Conservation (phyloP, 2,329 filamentous ascomycete species). For the Nigrospora oryzae region DNA sequence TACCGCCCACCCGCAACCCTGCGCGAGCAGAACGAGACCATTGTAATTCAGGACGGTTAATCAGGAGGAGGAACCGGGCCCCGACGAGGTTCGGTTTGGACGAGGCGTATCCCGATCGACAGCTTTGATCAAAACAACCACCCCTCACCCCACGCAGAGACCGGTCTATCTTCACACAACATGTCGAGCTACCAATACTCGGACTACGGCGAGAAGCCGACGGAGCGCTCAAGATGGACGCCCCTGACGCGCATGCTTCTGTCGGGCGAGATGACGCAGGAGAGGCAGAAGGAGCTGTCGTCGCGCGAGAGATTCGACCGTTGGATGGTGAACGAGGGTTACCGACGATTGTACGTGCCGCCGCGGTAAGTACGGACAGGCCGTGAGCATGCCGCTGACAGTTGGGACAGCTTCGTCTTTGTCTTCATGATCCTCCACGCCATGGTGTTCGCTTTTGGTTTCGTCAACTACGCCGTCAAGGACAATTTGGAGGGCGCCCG, state of each 20-base stretch:
- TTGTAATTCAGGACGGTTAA: conserved; percentile 2
- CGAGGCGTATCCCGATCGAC: too few species aligned
- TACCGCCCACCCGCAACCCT: conserved; percentile 7
- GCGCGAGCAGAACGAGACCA: conserved; percentile 6
- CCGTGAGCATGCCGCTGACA: conserved; percentile 20
- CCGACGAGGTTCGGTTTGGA: too few species aligned
- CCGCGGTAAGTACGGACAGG: conserved; percentile 4
- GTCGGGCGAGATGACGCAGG: conserved; percentile 73
- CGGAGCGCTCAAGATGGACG: conserved; percentile 74
- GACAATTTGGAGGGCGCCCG: conserved; percentile 61
- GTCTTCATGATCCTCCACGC: conserved; percentile 66
- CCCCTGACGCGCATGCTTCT: conserved; percentile 75
- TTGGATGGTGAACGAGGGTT: conserved; percentile 88
- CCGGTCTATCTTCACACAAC: conserved; percentile 9
- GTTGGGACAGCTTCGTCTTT: conserved; percentile 52
- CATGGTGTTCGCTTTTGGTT: conserved; percentile 72
- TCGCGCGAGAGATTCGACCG: conserved; percentile 66
- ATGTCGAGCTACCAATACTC: conserved; percentile 25
- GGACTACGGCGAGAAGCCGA: conserved; percentile 33
- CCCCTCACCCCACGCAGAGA: too few species aligned
- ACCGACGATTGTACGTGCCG: conserved; percentile 61
- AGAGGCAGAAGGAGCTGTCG: conserved; percentile 60
- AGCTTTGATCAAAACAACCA: too few species aligned
- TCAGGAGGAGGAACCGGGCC: conserved; percentile 1
- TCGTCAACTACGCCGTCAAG: conserved; percentile 72